A percentile compares a stretch with the other conserved stretches of the same genome.
phyloP scores from a whole-genome alignment of 441 rosid genomes.

The Rhodomyrtus psidioides region DNA sequence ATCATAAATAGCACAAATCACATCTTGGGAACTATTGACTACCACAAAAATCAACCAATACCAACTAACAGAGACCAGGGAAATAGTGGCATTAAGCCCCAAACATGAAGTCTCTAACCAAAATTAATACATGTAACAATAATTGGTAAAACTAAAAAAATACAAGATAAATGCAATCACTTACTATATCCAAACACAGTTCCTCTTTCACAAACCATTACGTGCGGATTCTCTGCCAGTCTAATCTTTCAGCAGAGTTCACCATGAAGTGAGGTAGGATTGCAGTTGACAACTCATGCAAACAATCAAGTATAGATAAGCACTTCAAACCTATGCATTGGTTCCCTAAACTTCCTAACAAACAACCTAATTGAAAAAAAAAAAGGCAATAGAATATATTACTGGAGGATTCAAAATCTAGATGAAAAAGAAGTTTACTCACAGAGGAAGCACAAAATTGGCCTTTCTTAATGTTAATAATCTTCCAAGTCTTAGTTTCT shows the following conservation, averaged over 20 bases:
- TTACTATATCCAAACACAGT: not conserved
- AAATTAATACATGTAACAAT: no score
- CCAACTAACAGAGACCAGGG: no score
- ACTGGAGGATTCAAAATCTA: not conserved
- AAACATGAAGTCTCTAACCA: no score
- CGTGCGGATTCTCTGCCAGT: slow-evolving; percentile 20
- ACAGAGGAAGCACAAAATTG: slow-evolving; percentile 87
- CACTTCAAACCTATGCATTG: not conserved
- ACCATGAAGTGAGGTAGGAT: slow-evolving; percentile 29
- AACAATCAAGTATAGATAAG: not conserved
- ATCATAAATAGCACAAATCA: no score
- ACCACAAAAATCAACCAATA: no score
- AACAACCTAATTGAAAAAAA: not conserved
- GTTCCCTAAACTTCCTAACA: not conserved
- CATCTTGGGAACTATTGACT: no score
- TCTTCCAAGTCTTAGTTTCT: slow-evolving; percentile 84
- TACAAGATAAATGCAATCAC: no score
- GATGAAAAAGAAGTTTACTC: slow-evolving; percentile 21
- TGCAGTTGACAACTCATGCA: not conserved
- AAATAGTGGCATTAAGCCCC: no score
- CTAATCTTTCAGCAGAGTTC: slow-evolving; percentile 76
- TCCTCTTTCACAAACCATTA: not conserved
- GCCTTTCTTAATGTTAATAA: slow-evolving; percentile 87
- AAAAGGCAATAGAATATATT: slow-evolving; percentile 1
- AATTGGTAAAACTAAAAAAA: no score